Evolutionary conservation across 306 rosid species (phyloP).

Genomic region (Astragalus glycyphyllos): DNA sequence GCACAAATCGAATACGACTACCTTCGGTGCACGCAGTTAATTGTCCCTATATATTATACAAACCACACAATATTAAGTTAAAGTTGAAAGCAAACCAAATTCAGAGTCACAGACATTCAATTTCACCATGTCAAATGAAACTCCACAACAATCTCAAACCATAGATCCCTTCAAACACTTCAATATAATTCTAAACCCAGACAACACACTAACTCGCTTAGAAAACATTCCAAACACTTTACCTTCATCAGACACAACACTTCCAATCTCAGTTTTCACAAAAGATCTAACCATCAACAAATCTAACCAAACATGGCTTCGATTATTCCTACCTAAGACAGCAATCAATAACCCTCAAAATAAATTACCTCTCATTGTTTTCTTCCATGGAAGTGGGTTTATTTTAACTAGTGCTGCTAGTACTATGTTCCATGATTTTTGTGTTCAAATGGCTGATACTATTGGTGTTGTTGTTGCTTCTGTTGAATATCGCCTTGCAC

Average conservation of each 20-base stretch:
- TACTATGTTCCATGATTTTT: constrained; percentile 40
- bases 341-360: not conserved
- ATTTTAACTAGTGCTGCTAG: constrained; percentile 36
- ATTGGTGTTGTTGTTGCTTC: constrained; percentile 45
- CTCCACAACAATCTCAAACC: not conserved
- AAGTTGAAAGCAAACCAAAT: no score
- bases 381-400: constrained; percentile 63
- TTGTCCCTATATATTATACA: no score
- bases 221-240: not conserved
- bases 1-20: no score
- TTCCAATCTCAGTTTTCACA: not conserved
- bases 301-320: constrained; percentile 28
- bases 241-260: constrained; percentile 4
- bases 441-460: constrained; percentile 31
- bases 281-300: constrained; percentile 15
- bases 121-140: not conserved
- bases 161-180: constrained; percentile 7
- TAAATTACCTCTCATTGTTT: constrained; percentile 52
- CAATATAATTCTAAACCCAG: not conserved
- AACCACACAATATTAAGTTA: no score
- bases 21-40: no score
- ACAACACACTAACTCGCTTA: constrained; percentile 8
- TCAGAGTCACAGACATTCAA: no score
- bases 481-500: constrained; percentile 60
- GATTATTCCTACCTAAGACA: constrained; percentile 50